Percentiles rank a stretch among this genome's conserved stretches.
Evolutionary conservation across 306 rosid genomes (phyloP).

Genomic region (Cucurbita ficifolia): DNA sequence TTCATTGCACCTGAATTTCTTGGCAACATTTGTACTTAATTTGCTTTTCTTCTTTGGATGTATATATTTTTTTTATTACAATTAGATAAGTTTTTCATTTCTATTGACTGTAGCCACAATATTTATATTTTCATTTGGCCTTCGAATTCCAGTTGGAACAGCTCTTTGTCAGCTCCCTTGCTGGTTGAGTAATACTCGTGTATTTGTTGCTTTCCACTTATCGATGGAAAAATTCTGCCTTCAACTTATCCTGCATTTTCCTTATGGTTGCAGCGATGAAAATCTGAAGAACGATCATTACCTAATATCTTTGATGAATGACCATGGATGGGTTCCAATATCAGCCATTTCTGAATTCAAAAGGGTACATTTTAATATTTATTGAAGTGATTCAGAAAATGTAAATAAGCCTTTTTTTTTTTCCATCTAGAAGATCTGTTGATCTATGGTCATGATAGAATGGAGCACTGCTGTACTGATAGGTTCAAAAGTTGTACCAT

Average conservation of each 20-base stretch:
- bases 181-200: background rate
- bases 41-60: background rate
- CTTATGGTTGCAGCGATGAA: constrained; percentile 74
- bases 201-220: background rate
- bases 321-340: constrained; percentile 86
- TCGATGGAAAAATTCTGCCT: background rate
- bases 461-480: background rate
- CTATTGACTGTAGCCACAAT: background rate
- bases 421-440: background rate
- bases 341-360: constrained; percentile 60
- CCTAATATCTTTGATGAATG: constrained; percentile 79
- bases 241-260: constrained; percentile 21
- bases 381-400: background rate
- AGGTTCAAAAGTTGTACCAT: background rate
- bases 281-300: constrained; percentile 66
- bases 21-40: background rate
- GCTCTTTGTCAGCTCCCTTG: background rate
- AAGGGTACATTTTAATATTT: constrained; percentile 43
- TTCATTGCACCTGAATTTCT: background rate
- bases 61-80: background rate
- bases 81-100: background rate
- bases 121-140: background rate
- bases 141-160: background rate
- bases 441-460: background rate
- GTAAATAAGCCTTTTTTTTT: background rate